phyloP scores from a whole-genome alignment of 495 filamentous ascomycete species.

The Aspergillus asperescens region DNA sequence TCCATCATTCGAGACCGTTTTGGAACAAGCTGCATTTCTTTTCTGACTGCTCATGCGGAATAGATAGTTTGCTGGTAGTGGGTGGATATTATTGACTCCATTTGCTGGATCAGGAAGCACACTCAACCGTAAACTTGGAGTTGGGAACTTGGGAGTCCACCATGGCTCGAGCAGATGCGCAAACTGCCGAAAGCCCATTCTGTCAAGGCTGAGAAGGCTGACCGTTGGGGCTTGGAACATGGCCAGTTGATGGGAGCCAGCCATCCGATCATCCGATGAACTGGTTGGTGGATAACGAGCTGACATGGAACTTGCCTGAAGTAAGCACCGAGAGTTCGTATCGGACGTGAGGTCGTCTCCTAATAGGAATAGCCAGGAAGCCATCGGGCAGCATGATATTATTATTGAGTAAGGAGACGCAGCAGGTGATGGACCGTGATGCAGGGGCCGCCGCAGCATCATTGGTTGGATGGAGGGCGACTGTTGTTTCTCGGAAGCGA shows the following conservation, averaged over 20 bases:
- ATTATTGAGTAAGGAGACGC: constrained; percentile 6
- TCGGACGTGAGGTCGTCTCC: constrained; percentile 4
- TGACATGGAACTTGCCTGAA: constrained; percentile 1
- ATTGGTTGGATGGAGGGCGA: background rate
- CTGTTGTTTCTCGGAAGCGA: background rate
- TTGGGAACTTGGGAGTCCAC: background rate
- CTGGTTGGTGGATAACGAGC: background rate
- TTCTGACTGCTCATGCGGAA: background rate
- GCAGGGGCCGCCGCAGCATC: constrained; percentile 8
- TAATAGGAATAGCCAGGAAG: constrained; percentile 6
- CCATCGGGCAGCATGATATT: constrained; percentile 12
- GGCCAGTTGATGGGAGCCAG: background rate
- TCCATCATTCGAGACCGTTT: constrained; percentile 6
- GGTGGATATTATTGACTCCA: constrained; percentile 8
- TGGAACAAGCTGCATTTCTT: constrained; percentile 1
- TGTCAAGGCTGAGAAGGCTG: background rate
- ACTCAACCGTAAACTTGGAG: background rate
- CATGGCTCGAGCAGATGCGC: background rate
- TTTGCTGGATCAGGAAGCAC: background rate
- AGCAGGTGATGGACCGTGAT: constrained; percentile 7
- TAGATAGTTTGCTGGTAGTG: constrained; percentile 1
- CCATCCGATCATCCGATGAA: constrained; percentile 6
- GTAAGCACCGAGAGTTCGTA: background rate
- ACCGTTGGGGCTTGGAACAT: background rate
- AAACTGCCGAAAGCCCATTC: background rate